Percentiles rank a stretch among this genome's conserved stretches.
Conservation (phyloP, 2,329 filamentous ascomycete genomes). For the Pseudovirgaria hyperparasitica region DNA sequence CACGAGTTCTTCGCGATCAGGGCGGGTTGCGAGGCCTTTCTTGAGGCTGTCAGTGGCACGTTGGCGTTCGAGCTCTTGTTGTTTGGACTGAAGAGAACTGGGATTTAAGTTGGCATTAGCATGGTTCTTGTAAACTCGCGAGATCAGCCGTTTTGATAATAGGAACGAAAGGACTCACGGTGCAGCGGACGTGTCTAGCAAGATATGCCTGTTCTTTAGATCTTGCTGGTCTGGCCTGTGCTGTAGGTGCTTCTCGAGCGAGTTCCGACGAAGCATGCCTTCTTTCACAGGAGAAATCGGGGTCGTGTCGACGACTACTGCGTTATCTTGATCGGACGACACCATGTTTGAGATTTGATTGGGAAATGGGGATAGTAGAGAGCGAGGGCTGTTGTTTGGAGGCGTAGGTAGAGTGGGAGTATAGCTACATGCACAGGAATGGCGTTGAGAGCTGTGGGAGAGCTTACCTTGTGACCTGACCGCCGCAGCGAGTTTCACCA, state of each 20-base stretch:
- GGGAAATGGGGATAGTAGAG: constrained; percentile 1
- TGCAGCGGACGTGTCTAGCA: constrained; percentile 54
- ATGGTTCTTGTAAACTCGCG: neutral
- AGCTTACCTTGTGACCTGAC: too few relatives aligned
- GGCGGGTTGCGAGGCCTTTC: constrained; percentile 49
- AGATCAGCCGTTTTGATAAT: neutral
- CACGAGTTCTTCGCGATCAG: constrained; percentile 62
- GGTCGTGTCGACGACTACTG: constrained; percentile 22
- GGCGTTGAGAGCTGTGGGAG: neutral
- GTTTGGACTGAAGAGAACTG: constrained; percentile 49
- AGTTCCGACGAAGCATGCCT: constrained; percentile 48
- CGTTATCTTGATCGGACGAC: constrained; percentile 16
- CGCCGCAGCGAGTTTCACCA: too few relatives aligned
- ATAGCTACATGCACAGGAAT: neutral
- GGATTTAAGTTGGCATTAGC: neutral
- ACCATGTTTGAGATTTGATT: neutral
- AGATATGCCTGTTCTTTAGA: constrained; percentile 54
- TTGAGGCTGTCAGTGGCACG: constrained; percentile 49
- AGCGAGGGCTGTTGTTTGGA: neutral
- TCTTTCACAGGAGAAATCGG: constrained; percentile 26
- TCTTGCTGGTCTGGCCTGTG: constrained; percentile 42
- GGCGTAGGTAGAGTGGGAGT: neutral
- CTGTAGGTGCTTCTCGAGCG: constrained; percentile 35
- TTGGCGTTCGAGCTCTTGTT: constrained; percentile 52
- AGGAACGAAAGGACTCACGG: constrained; percentile 36